phyloP scores from a whole-genome alignment of 176 grass and related monocot species.

The Bothriochloa decipiens region DNA sequence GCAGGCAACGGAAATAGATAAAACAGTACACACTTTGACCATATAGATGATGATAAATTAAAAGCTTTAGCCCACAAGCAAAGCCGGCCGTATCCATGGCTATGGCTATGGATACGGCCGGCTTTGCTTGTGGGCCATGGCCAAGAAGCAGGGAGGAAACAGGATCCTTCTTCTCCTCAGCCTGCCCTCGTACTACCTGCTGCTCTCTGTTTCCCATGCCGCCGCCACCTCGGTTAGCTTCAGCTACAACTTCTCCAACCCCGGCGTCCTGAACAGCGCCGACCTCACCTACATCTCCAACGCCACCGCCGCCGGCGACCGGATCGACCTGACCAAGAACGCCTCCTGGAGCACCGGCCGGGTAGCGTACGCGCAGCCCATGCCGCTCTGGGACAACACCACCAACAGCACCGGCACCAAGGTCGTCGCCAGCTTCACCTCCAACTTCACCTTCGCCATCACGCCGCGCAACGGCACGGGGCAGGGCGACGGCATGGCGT shows the following conservation, averaged over 20 bases:
- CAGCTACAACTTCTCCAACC: conserved; percentile 24
- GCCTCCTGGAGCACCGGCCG: conserved; percentile 35
- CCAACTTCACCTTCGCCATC: conserved; percentile 39
- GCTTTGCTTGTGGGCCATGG: no score
- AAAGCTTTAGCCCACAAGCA: no score
- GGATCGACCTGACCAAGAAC: conserved; percentile 19
- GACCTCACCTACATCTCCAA: conserved; percentile 28
- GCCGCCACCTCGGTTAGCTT: conserved; percentile 27
- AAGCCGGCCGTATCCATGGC: background rate
- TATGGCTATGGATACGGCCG: no score
- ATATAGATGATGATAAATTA: no score
- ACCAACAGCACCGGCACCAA: background rate
- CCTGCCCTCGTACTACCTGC: background rate
- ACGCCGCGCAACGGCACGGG: background rate
- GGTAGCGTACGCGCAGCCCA: background rate
- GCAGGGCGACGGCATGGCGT: conserved; percentile 41
- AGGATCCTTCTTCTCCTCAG: background rate
- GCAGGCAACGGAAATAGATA: no score
- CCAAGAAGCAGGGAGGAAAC: background rate
- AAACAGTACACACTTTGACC: no score
- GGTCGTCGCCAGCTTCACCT: conserved; percentile 30
- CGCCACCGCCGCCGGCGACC: background rate
- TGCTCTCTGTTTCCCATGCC: background rate
- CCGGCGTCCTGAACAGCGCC: background rate
- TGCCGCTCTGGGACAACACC: conserved; percentile 6